A percentile compares a stretch with the other conserved stretches of the same genome.
phyloP scores from a whole-genome alignment of 441 rosid species.

The Pelargonium cotyledonis region DNA sequence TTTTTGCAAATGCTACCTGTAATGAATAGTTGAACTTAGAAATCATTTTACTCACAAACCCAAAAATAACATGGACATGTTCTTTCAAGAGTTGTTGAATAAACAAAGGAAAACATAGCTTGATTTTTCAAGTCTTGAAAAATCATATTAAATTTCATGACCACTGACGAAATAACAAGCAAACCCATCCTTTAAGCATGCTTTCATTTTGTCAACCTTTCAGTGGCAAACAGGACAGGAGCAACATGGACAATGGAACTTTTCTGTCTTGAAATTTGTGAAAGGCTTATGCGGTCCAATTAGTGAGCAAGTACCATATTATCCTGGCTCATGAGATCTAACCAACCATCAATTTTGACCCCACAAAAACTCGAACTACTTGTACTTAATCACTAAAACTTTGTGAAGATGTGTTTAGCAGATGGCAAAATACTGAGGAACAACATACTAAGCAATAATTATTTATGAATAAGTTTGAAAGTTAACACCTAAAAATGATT shows the following conservation, averaged over 20 bases:
- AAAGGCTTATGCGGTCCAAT: background rate
- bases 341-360: background rate
- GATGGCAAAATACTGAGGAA: constrained; percentile 1
- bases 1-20: constrained; percentile 79
- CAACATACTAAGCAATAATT: background rate
- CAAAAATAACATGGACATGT: background rate
- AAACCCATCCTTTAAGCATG: background rate
- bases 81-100: background rate
- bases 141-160: background rate
- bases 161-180: background rate
- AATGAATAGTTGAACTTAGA: background rate
- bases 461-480: background rate
- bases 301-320: background rate
- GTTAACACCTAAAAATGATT: background rate
- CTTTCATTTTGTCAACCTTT: background rate
- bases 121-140: background rate
- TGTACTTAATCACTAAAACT: background rate
- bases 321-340: background rate
- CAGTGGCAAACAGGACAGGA: background rate
- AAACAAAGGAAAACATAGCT: background rate
- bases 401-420: constrained; percentile 1
- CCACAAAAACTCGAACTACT: background rate
- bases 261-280: background rate
- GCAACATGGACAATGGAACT: background rate
- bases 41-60: background rate